Conservation (phyloP, 2,329 filamentous ascomycete genomes). For the Aureobasidium zeae region DNA sequence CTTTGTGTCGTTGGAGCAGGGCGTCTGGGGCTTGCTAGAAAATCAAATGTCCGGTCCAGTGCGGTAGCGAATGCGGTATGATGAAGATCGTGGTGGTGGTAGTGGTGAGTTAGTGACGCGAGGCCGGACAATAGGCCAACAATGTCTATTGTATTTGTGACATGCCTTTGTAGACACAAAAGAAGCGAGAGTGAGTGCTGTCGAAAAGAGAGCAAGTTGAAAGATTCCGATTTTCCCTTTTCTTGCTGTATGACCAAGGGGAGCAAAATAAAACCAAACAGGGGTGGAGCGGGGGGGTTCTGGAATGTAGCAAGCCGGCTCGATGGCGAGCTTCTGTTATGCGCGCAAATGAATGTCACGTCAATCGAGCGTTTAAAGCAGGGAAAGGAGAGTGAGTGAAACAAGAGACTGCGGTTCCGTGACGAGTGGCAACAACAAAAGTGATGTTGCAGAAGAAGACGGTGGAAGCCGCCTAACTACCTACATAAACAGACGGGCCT, state of each 20-base stretch:
- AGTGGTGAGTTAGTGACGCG: slow-evolving; percentile 3
- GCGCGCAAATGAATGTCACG: not conserved
- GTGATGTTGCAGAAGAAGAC: slow-evolving; percentile 5
- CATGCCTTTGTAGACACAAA: slow-evolving; percentile 9
- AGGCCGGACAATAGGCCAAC: slow-evolving; percentile 13
- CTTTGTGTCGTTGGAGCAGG: slow-evolving; percentile 10
- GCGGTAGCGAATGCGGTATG: not conserved
- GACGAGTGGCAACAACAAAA: slow-evolving; percentile 13
- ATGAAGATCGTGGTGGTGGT: not conserved
- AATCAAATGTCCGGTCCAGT: not conserved
- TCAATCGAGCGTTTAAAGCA: not conserved
- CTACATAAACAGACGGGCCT: slow-evolving; percentile 13
- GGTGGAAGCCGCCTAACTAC: slow-evolving; percentile 5
- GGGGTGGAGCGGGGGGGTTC: slow-evolving; percentile 9
- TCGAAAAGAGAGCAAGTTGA: too few species aligned
- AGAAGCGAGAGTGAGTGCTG: slow-evolving; percentile 5
- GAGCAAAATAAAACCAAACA: too few species aligned
- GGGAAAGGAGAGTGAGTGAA: slow-evolving; percentile 9
- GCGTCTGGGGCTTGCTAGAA: slow-evolving; percentile 6
- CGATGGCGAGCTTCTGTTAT: too few species aligned
- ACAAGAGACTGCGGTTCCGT: not conserved
- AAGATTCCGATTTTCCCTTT: too few species aligned
- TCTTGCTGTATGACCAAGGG: slow-evolving; percentile 9
- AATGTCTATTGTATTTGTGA: slow-evolving; percentile 13
- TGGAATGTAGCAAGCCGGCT: slow-evolving; percentile 9